phyloP scores from a whole-genome alignment of 305 asterid species.

The Solanum chacoense region DNA sequence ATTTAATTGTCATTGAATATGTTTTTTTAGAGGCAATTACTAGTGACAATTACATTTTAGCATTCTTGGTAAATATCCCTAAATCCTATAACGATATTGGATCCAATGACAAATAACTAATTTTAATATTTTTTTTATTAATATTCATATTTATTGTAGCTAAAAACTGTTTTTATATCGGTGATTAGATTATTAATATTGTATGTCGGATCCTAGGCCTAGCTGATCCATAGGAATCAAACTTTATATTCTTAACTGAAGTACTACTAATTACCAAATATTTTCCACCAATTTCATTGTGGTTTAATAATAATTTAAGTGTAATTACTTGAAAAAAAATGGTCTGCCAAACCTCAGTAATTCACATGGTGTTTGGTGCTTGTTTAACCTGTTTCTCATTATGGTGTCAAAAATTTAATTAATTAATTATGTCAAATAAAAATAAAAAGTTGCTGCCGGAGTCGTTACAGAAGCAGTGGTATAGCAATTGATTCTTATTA shows the following conservation, averaged over 20 bases:
- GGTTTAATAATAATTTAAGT: neutral
- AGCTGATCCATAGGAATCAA: constrained; percentile 54
- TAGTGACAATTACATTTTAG: no score
- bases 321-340: neutral
- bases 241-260: constrained; percentile 15
- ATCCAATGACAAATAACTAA: no score
- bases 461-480: neutral
- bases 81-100: no score
- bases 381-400: neutral
- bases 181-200: neutral
- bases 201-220: constrained; percentile 54
- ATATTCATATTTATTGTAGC: no score
- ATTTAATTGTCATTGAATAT: no score
- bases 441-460: neutral
- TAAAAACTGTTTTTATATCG: no score
- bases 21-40: neutral
- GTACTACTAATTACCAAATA: neutral
- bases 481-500: neutral
- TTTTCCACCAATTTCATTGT: neutral
- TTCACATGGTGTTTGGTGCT: constrained; percentile 4
- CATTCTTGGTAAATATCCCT: no score
- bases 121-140: no score
- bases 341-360: neutral
- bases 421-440: neutral
- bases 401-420: neutral